phyloP scores from a whole-genome alignment of 2,329 filamentous ascomycete genomes.

The Trichoderma citrinoviride region DNA sequence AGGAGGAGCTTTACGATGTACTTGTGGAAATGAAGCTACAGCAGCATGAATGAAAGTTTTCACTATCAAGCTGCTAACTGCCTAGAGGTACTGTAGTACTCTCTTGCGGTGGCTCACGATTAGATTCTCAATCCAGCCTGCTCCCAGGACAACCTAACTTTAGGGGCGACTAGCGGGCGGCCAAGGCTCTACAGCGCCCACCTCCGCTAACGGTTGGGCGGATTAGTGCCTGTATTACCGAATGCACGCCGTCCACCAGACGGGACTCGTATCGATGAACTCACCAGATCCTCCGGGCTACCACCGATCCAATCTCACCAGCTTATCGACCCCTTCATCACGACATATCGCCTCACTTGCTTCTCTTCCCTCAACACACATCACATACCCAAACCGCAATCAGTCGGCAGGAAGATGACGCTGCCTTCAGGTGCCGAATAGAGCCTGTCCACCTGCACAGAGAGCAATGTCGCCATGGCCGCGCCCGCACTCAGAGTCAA shows the following conservation, averaged over 20 bases:
- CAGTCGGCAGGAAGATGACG: slow-evolving; percentile 3
- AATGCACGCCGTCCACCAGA: not conserved
- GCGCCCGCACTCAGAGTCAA: slow-evolving; percentile 41
- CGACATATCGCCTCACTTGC: not conserved
- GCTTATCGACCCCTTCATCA: not conserved
- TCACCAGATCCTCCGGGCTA: not conserved
- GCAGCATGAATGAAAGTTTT: no score
- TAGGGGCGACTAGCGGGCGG: not conserved
- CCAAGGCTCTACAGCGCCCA: not conserved
- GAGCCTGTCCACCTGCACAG: not conserved
- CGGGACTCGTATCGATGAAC: no score
- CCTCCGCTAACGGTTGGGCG: not conserved
- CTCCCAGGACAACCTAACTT: not conserved
- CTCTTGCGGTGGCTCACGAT: not conserved
- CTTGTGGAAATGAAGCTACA: no score
- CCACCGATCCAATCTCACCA: not conserved
- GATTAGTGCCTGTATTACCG: not conserved
- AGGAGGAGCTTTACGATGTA: no score
- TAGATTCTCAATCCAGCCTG: no score
- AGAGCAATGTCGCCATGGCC: slow-evolving; percentile 26
- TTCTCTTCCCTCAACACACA: not conserved
- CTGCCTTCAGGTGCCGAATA: not conserved
- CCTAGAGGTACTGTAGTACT: not conserved
- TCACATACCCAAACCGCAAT: not conserved
- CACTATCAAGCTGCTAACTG: no score